Base-by-base conservation (phyloP, 1,284 basidiomycete genomes). In the Microbotryum lychnidis-dioicae region DNA sequence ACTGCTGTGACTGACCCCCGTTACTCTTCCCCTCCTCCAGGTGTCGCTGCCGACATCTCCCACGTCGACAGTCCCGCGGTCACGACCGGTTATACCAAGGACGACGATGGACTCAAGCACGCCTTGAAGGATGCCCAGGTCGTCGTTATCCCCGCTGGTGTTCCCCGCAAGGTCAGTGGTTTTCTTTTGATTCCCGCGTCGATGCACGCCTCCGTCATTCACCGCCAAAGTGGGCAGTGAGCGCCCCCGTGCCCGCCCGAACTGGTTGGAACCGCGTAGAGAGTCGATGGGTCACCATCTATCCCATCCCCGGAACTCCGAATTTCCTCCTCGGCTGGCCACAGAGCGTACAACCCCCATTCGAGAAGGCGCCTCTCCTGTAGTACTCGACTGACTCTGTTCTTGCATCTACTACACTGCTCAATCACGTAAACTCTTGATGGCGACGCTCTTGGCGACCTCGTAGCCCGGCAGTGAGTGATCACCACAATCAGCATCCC, bases 101-200 rank as follows among this genome's bases (percentile, higher is more conserved):
- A 90, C 71, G 85, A 86, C 71, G 91, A 90, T 60, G 73, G 72
- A 14, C 82, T 97, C 67, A 83, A 85, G 77, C 87, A 87, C 76
- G 83, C 84, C 49, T 82, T 98, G 73, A 83, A 81, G 60, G 90
- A 87, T 63, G 91, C 91, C 51, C 84, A 97, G 70, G 75, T 97
- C 68, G 85, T 98, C 72, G 84, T 98, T 71, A 97, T 98, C 76
- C 96, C 96, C 64, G 96, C 94, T 71, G 94, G 96, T 78, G 87
- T 97, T 12, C 94, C 96, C 64, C 83, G 96, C 72, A 98, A 98
- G 80, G 72, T 73, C 23, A 21, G 72, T 49, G 2, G 2, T 31
- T 31, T 4, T 31, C 5, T 31, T 4, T 2, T 6, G n/a, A 16
- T 55, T 37, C 49, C 31, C 31, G 8, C 31, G 44, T 12, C 21